These are phyloP conservation scores for Pelargonium cotyledonis DNA, from an alignment of 441 rosid genomes.

Conservation along the genomic window DNA sequence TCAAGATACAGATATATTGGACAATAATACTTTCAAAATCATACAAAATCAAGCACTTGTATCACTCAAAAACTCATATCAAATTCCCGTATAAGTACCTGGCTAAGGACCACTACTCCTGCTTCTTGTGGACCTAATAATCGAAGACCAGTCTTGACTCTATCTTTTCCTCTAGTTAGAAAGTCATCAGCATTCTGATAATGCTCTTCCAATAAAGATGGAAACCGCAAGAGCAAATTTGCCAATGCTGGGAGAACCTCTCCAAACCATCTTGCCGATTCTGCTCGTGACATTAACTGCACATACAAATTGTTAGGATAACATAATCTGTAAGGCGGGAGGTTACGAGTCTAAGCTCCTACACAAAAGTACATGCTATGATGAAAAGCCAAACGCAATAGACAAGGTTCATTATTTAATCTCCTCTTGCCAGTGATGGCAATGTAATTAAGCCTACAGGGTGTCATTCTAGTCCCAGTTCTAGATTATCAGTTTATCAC, in stretches of 20 bases:
- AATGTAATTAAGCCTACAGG: background rate
- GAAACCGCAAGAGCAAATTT: constrained; percentile 50
- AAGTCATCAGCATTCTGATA: constrained; percentile 40
- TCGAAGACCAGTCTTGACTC: constrained; percentile 47
- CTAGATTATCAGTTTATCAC: background rate
- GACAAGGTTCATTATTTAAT: background rate
- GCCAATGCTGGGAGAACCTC: constrained; percentile 64
- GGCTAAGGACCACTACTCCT: constrained; percentile 70
- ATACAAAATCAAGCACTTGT: background rate
- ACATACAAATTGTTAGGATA: background rate
- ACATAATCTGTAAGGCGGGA: too few relatives aligned
- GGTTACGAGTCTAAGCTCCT: too few relatives aligned
- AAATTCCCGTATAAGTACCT: constrained; percentile 38
- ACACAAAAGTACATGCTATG: too few relatives aligned
- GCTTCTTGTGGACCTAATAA: constrained; percentile 54
- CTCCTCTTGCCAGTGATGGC: background rate
- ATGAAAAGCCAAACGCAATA: too few relatives aligned
- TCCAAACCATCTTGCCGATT: constrained; percentile 55
- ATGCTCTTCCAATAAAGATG: constrained; percentile 58
- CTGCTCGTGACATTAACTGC: constrained; percentile 49
- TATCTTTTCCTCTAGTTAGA: constrained; percentile 21
- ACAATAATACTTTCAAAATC: background rate
- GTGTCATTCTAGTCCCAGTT: background rate
- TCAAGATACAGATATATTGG: background rate
- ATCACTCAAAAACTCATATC: background rate